A percentile compares a stretch with the other conserved stretches of the same genome.
Evolutionary conservation across 768 basidiomycete genomes (phyloP).

Genomic region (Dioszegia hungarica): DNA sequence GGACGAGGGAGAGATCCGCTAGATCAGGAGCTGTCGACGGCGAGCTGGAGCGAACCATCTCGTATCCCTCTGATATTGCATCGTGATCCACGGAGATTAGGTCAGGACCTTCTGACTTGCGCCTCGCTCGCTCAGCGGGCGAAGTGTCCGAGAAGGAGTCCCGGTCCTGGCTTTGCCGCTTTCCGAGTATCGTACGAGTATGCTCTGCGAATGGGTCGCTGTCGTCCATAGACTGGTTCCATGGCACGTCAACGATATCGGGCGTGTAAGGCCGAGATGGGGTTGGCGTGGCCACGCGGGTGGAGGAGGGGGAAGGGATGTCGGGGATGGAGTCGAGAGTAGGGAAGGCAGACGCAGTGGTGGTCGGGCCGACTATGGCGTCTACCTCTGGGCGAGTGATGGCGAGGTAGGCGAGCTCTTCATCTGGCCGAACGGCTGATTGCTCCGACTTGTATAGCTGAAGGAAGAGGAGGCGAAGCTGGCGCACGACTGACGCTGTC

Average conservation of each 20-base stretch:
- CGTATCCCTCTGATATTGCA: neutral
- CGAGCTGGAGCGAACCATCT: neutral
- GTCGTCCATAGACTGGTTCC: neutral
- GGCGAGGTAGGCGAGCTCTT: constrained; percentile 47
- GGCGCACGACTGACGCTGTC: constrained; percentile 27
- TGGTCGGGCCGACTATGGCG: constrained; percentile 21
- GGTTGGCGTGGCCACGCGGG: constrained; percentile 21
- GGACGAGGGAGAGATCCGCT: constrained; percentile 3
- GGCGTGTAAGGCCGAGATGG: neutral
- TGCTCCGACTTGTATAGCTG: constrained; percentile 34
- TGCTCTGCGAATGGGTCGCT: neutral
- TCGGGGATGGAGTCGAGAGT: constrained; percentile 27
- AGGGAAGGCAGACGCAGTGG: neutral
- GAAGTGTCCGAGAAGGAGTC: constrained; percentile 24
- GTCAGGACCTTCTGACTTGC: constrained; percentile 8
- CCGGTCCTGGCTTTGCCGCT: constrained; percentile 42
- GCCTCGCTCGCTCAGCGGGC: constrained; percentile 13
- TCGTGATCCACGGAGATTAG: neutral
- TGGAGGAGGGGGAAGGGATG: constrained; percentile 31
- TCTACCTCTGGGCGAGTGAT: constrained; percentile 44
- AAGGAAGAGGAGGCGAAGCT: constrained; percentile 35
- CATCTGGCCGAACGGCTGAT: constrained; percentile 40
- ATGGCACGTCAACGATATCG: constrained; percentile 10
- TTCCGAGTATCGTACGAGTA: constrained; percentile 23
- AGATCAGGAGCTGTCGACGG: constrained; percentile 10